Evolutionary conservation across 805 yeast species (phyloP), one percentile per base, ranked within the genome.

Genomic region (Kazachstania viticola): DNA sequence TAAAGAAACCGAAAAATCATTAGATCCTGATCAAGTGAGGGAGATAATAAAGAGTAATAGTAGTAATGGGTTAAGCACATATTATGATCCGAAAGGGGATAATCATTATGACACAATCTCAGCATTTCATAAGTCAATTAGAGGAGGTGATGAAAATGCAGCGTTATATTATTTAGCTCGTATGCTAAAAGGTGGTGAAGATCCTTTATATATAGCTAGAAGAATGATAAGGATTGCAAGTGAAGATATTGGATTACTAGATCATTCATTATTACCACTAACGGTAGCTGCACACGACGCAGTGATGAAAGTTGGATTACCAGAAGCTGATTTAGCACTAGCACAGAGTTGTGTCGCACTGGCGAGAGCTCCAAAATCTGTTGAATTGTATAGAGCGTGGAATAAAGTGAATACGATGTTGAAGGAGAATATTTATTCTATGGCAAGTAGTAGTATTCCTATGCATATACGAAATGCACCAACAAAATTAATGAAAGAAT

Each of bases 261-360:
- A 91, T 53, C 83, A 84, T 31, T 56, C 79, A 1, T 74, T 93
- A 44, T 58, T 91, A 27, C 94, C 95, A 2, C 78, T 91, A 59
- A 91, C 94, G 1, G 67, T 80, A 3, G 75, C 95, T 0, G 72
- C 94, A 0, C 82, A 81, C 52, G 82, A 83, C 27, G 84, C 96
- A 0, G 77, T 82, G 3, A 85, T 83, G 60, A 81, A 80, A 54
- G 69, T 91, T 14, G 99, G 98, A 0, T 64, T 91, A 69, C 98
- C 98, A 0, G 98, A 91, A 48, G 88, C 91, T 3, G 94, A 87
- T 51, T 65, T 82, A 16, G 75, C 84, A 5, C 58, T 91, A 27
- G 97, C 85, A 0, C 97, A 91, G 45, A 85, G 95, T 56, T 87
- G 94, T 1, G 84, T 80, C n/a, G 81, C 87, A 44, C 61, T 91